Evolutionary conservation across 1,284 basidiomycete species (phyloP).

Genomic region (Neotropicomus parvogracilis): DNA sequence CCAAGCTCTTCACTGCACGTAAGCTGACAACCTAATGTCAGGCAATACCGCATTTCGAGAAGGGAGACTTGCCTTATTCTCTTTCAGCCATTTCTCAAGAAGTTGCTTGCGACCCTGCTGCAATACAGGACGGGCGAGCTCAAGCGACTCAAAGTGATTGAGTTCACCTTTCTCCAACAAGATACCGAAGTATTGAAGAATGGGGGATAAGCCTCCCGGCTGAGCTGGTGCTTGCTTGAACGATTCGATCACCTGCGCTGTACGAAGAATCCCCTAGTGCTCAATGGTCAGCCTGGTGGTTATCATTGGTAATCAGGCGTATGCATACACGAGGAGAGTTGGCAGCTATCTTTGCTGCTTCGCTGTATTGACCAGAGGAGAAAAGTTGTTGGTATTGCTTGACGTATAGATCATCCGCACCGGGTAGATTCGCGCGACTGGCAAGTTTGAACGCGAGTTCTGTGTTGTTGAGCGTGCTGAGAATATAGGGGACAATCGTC

Average conservation of each 20-base stretch:
- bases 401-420: slow-evolving; percentile 96
- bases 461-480: slow-evolving; percentile 92
- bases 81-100: slow-evolving; percentile 99
- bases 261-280: slow-evolving; percentile 90
- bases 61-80: slow-evolving; percentile 79
- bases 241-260: slow-evolving; percentile 93
- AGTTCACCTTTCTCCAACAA: slow-evolving; percentile 96
- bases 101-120: slow-evolving; percentile 97
- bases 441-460: slow-evolving; percentile 98
- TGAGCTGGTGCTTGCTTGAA: slow-evolving; percentile 95
- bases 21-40: slow-evolving; percentile 51
- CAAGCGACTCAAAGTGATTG: slow-evolving; percentile 95
- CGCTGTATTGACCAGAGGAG: slow-evolving; percentile 84
- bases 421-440: slow-evolving; percentile 94
- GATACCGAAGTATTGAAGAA: slow-evolving; percentile 98
- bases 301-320: background rate
- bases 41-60: background rate
- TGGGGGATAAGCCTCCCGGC: slow-evolving; percentile 90
- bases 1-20: slow-evolving; percentile 99
- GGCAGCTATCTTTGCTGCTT: slow-evolving; percentile 98
- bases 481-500: slow-evolving; percentile 93
- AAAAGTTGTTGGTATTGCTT: slow-evolving; percentile 96
- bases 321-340: slow-evolving; percentile 82
- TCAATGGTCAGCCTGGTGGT: slow-evolving; percentile 10
- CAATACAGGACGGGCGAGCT: slow-evolving; percentile 93